phyloP scores from a whole-genome alignment of 2,329 filamentous ascomycete genomes.

The Leptographium lundbergii region DNA sequence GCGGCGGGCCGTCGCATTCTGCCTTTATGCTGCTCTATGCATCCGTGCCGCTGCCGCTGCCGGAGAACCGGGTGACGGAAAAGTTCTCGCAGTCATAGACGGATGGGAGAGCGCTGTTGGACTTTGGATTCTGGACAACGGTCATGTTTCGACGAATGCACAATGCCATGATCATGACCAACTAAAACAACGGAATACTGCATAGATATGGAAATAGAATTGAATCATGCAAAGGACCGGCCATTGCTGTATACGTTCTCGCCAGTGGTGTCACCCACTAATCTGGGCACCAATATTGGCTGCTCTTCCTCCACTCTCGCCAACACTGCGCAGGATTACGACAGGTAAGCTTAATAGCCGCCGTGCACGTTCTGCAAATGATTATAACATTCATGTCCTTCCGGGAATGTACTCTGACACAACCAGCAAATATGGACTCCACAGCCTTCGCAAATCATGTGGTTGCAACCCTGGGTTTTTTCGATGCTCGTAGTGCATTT shows the following conservation, averaged over 20 bases:
- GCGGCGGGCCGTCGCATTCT: conserved; percentile 79
- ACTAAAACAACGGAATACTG: not conserved
- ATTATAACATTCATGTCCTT: not conserved
- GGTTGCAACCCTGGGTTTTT: conserved; percentile 2
- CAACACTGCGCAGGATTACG: no score
- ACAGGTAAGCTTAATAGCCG: not conserved
- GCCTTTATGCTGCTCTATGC: conserved; percentile 70
- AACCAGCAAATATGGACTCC: conserved; percentile 4
- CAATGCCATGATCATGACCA: not conserved
- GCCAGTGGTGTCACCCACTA: no score
- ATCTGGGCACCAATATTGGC: no score
- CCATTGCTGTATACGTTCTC: not conserved
- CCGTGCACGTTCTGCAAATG: not conserved
- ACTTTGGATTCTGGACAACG: not conserved
- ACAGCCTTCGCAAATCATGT: conserved; percentile 2
- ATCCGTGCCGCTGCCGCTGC: conserved; percentile 54
- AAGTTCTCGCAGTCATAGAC: conserved; percentile 9
- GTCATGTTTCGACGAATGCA: no score
- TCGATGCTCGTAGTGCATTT: conserved; percentile 1
- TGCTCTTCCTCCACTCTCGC: no score
- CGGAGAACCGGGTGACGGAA: conserved; percentile 22
- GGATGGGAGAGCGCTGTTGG: no score
- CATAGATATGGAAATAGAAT: not conserved
- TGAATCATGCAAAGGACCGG: not conserved
- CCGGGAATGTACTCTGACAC: not conserved